A percentile compares a stretch with the other conserved stretches of the same genome.
Conservation (phyloP, 2,329 filamentous ascomycete genomes). For the Tolypocladium sp. region DNA sequence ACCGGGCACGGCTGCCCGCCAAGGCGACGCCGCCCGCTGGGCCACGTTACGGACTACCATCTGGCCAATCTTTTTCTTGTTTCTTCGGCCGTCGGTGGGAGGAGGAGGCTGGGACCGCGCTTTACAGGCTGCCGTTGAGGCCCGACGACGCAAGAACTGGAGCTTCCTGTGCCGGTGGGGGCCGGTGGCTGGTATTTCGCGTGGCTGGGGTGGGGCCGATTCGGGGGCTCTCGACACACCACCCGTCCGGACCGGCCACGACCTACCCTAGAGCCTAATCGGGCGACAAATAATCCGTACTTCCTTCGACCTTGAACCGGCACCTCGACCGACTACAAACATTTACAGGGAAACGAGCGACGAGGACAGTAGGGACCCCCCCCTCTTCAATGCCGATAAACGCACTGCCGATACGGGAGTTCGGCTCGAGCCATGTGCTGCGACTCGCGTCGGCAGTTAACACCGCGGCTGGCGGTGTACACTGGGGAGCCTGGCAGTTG, state of each 20-base stretch:
- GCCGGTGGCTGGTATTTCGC: background rate
- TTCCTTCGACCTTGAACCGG: too few species aligned
- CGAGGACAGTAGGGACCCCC: too few species aligned
- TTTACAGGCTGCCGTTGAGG: background rate
- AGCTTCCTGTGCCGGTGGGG: background rate
- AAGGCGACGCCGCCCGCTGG: background rate
- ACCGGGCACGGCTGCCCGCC: background rate
- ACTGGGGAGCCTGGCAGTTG: background rate
- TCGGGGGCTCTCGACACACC: background rate
- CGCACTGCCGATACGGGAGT: too few species aligned
- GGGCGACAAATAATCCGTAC: too few species aligned
- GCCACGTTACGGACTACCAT: background rate
- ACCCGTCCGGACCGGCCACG: background rate
- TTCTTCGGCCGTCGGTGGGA: background rate
- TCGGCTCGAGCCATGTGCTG: background rate
- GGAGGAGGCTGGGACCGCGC: background rate
- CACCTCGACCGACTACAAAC: too few species aligned
- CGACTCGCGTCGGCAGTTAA: too few species aligned
- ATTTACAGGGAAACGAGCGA: too few species aligned
- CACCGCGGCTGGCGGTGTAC: too few species aligned
- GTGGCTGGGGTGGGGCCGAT: background rate
- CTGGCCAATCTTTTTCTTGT: background rate
- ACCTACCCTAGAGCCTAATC: background rate
- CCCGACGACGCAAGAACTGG: background rate
- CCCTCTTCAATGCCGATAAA: too few species aligned